Conservation (phyloP, 2,329 filamentous ascomycete species). For the Fusarium tanahbumbuense region DNA sequence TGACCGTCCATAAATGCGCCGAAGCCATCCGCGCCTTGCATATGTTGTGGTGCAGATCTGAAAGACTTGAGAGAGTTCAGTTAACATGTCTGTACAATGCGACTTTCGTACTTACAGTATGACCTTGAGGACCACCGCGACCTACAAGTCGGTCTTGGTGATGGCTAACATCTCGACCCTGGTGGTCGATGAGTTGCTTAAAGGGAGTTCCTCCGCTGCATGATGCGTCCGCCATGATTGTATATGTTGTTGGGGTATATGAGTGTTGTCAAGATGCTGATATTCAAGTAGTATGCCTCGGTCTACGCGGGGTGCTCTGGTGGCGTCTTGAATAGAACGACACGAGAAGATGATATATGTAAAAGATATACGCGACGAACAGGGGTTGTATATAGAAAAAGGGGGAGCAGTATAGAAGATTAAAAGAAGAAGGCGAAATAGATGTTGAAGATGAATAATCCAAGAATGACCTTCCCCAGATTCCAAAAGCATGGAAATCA, state of each 20-base stretch:
- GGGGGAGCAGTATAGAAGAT: neutral
- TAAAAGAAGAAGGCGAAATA: neutral
- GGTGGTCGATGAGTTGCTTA: constrained; percentile 57
- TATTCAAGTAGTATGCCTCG: constrained; percentile 31
- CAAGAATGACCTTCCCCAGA: constrained; percentile 22
- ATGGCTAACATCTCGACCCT: constrained; percentile 55
- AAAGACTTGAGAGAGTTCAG: constrained; percentile 46
- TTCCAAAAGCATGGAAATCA: constrained; percentile 15
- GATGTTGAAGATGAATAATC: constrained; percentile 33
- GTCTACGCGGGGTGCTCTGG: constrained; percentile 21
- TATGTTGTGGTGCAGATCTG: constrained; percentile 48
- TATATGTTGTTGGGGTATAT: neutral
- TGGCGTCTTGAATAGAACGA: neutral
- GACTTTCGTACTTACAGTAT: constrained; percentile 46
- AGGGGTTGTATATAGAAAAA: neutral
- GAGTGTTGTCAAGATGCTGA: constrained; percentile 3
- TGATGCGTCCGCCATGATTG: constrained; percentile 55
- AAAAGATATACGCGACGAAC: neutral
- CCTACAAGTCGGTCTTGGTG: constrained; percentile 56
- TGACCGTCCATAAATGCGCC: constrained; percentile 51
- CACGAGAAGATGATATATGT: neutral
- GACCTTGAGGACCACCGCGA: constrained; percentile 44
- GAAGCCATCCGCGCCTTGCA: constrained; percentile 50
- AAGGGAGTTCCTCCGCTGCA: constrained; percentile 58
- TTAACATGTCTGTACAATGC: neutral